phyloP scores from a whole-genome alignment of 768 basidiomycete genomes.

The Leucocoprinus leucothites region DNA sequence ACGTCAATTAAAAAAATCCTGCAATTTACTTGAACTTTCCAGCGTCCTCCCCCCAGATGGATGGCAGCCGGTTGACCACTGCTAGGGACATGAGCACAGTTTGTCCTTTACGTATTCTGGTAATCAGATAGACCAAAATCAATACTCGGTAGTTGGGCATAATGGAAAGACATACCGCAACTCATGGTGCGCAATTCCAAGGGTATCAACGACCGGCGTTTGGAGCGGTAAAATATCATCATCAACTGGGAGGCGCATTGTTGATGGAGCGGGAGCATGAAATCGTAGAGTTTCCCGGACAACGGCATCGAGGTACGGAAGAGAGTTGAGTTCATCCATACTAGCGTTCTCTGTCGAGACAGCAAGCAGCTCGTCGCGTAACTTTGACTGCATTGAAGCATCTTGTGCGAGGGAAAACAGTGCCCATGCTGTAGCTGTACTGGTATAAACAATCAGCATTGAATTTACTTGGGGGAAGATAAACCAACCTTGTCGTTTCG shows the following conservation, averaged over 20 bases:
- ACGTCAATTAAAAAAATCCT: no score
- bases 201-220: constrained; percentile 40
- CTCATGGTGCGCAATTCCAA: constrained; percentile 36
- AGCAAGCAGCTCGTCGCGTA: constrained; percentile 55
- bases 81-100: constrained; percentile 48
- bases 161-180: constrained; percentile 28
- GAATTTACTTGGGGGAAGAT: no score
- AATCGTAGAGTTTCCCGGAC: constrained; percentile 59
- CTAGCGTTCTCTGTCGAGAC: constrained; percentile 54
- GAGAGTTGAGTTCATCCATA: constrained; percentile 65
- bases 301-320: constrained; percentile 68
- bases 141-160: background rate
- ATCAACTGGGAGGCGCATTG: constrained; percentile 40
- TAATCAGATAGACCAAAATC: background rate
- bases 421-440: constrained; percentile 54
- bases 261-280: constrained; percentile 46
- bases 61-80: constrained; percentile 46
- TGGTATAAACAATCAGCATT: constrained; percentile 9
- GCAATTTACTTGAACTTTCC: constrained; percentile 48
- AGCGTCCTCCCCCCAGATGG: constrained; percentile 64
- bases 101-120: constrained; percentile 42
- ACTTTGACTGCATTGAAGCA: constrained; percentile 46
- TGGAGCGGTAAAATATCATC: constrained; percentile 53
- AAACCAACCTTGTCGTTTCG: constrained; percentile 41
- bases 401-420: constrained; percentile 52